Evolutionary conservation across 1,284 basidiomycete species (phyloP).

Genomic region (Laetiporus sulphureus): DNA sequence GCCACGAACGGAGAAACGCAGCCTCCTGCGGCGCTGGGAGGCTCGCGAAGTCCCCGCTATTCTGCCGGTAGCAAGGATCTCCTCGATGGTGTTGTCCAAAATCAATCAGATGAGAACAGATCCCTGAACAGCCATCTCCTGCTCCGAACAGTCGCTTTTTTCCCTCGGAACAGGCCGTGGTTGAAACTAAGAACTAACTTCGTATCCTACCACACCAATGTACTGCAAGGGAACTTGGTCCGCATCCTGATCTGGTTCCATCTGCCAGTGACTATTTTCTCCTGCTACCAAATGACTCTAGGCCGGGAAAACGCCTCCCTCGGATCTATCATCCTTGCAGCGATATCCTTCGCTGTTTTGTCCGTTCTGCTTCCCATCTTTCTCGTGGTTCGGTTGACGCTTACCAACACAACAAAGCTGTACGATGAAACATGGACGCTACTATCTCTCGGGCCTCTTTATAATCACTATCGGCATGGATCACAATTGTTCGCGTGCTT

Average conservation of each 20-base stretch:
- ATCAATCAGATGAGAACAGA: slow-evolving; percentile 45
- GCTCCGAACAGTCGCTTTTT: slow-evolving; percentile 27
- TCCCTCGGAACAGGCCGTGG: slow-evolving; percentile 33
- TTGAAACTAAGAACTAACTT: slow-evolving; percentile 55
- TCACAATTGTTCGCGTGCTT: slow-evolving; percentile 86
- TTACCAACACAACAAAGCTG: slow-evolving; percentile 82
- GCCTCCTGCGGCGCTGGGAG: slow-evolving; percentile 25
- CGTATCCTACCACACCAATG: slow-evolving; percentile 70
- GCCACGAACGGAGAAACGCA: slow-evolving; percentile 21
- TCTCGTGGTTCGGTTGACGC: slow-evolving; percentile 69
- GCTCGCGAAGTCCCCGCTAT: slow-evolving; percentile 46
- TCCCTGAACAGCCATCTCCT: slow-evolving; percentile 41
- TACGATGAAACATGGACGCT: slow-evolving; percentile 93
- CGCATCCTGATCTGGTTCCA: slow-evolving; percentile 90
- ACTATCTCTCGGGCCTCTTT: slow-evolving; percentile 88
- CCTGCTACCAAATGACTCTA: slow-evolving; percentile 78
- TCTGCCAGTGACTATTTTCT: slow-evolving; percentile 89
- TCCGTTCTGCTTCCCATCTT: slow-evolving; percentile 74
- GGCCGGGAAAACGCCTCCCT: slow-evolving; percentile 43
- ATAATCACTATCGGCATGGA: slow-evolving; percentile 91
- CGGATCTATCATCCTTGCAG: slow-evolving; percentile 63
- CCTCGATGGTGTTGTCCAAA: slow-evolving; percentile 30
- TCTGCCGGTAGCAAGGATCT: slow-evolving; percentile 48
- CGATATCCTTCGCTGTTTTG: slow-evolving; percentile 71
- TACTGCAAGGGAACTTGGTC: slow-evolving; percentile 85